Evolutionary conservation across 2,329 filamentous ascomycete species (phyloP).

Genomic region (Aureobasidium sp.): DNA sequence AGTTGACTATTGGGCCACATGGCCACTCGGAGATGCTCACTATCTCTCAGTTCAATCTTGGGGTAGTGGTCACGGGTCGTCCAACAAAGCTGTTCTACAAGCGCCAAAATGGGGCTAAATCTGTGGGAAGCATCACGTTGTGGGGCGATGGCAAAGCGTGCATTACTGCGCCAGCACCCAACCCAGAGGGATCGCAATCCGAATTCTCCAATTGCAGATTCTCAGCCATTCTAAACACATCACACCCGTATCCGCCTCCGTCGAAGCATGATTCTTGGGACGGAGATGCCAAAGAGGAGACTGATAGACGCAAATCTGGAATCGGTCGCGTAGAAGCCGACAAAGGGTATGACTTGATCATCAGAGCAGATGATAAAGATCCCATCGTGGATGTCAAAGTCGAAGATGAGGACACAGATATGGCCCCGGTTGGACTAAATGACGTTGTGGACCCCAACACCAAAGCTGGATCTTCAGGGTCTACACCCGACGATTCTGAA

Average conservation of each 20-base stretch:
- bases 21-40: not conserved
- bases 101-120: slow-evolving; percentile 38
- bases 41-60: not conserved
- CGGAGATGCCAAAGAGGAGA: too few relatives aligned
- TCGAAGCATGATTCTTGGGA: too few relatives aligned
- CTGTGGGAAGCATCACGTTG: slow-evolving; percentile 50
- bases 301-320: too few relatives aligned
- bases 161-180: too few relatives aligned
- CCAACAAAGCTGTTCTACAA: not conserved
- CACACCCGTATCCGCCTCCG: too few relatives aligned
- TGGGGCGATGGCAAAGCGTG: not conserved
- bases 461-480: not conserved
- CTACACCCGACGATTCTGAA: not conserved
- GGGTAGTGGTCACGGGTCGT: not conserved
- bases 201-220: too few relatives aligned
- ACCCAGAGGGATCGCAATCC: too few relatives aligned
- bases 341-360: not conserved
- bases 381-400: not conserved
- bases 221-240: too few relatives aligned
- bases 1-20: not conserved
- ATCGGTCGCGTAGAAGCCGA: not conserved
- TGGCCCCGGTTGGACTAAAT: too few relatives aligned
- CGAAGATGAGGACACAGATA: not conserved
- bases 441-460: too few relatives aligned
- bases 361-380: not conserved